Evolutionary conservation across 352 stramenopile genomes (phyloP), one percentile per base, ranked within the genome.

Genomic region (Phytophthora multivora): DNA sequence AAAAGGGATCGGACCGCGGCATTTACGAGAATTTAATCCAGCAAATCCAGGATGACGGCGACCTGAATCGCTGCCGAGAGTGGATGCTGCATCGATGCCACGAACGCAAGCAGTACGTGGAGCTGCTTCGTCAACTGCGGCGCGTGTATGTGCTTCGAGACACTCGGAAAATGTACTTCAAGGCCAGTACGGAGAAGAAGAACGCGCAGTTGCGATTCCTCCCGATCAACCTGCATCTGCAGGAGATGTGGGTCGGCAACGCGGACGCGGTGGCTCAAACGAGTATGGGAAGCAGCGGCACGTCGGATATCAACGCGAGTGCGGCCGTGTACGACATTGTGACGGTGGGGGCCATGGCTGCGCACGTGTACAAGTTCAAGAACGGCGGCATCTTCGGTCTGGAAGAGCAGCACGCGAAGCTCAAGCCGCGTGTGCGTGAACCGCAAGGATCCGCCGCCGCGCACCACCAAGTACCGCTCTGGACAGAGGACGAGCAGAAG

Each of bases 1-100:
- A 91, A 58, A 93, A 94, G 59, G 85, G 83, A 3, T 89, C 79
- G 0, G 84, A 92, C 41, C 79, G 87, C 42, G 83, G 83, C 21
- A 91, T 95, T 23, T 95, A 95, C 58, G 87, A 93, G 65, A 95
- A 95, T 57, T 55, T 95, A 59, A 93, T 94, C 48, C 81, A 95
- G 61, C 87, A 95, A 57, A 95, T 95, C 41, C 87, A 95, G 57
- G 84, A 93, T 41, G 87, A 95, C 28, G 87, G 85, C 18, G 87
- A 95, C 42, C 59, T 93, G 30, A 90, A 81, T 39, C 85, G 84
- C 7, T 95, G 87, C 51, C 85, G 87, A 1, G 87, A 95, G 51
- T 95, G 87, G 87, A 93, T 92, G 83, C 58, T 87, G 15, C 77
- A 83, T n/a, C 72, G 87, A 5, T 87, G 77, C 21, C 57, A 85